Conservation (phyloP, 495 filamentous ascomycete species). For the Letharia lupina region DNA sequence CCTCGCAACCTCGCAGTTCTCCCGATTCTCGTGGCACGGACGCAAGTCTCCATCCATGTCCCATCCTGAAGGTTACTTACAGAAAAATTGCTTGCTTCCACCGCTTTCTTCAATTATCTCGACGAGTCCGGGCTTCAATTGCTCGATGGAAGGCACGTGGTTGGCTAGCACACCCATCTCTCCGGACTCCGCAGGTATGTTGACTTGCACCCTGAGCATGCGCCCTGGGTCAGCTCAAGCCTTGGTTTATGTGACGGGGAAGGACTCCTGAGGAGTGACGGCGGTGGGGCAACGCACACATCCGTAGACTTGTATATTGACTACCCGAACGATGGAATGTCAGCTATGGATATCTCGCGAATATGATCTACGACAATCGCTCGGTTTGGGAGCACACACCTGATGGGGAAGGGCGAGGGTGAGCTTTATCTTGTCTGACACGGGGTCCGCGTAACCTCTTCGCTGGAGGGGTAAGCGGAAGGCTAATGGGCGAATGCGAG, state of each 20-base stretch:
- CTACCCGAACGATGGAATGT: slow-evolving; percentile 32
- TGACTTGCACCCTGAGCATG: slow-evolving; percentile 79
- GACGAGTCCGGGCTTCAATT: slow-evolving; percentile 91
- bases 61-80: slow-evolving; percentile 45
- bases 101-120: slow-evolving; percentile 91
- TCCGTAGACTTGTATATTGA: slow-evolving; percentile 67
- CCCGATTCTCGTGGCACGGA: not conserved
- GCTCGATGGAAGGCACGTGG: slow-evolving; percentile 98
- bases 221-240: slow-evolving; percentile 1
- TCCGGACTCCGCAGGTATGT: slow-evolving; percentile 93
- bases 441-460: slow-evolving; percentile 89
- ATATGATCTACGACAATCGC: not conserved
- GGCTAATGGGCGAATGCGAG: slow-evolving; percentile 65
- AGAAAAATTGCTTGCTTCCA: slow-evolving; percentile 96
- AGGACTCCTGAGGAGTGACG: not conserved
- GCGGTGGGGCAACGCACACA: slow-evolving; percentile 49
- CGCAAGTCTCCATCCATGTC: not conserved
- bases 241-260: not conserved
- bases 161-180: slow-evolving; percentile 99
- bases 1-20: not conserved
- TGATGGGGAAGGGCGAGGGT: slow-evolving; percentile 95
- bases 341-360: slow-evolving; percentile 19
- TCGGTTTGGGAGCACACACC: slow-evolving; percentile 48
- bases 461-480: slow-evolving; percentile 64
- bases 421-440: slow-evolving; percentile 93